phyloP scores from a whole-genome alignment of 2,329 filamentous ascomycete genomes.

The Verticillium albo-atrum region DNA sequence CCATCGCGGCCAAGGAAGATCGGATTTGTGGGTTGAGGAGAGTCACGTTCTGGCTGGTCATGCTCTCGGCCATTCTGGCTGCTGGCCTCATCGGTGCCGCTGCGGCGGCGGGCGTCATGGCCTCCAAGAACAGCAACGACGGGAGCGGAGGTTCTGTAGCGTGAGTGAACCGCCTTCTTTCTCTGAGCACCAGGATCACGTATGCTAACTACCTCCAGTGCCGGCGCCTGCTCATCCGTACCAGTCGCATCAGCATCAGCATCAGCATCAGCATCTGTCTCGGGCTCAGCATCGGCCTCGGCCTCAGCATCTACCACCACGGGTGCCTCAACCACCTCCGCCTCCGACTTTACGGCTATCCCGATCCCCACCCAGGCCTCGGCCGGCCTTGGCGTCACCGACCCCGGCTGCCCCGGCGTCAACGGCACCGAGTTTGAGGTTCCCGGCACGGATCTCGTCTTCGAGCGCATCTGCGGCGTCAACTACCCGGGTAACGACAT shows the following conservation, averaged over 20 bases:
- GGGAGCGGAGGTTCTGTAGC: background rate
- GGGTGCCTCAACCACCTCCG: background rate
- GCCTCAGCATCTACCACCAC: background rate
- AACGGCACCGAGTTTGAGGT: slow-evolving; percentile 12
- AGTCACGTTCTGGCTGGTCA: slow-evolving; percentile 4
- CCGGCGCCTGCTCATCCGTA: too few relatives aligned
- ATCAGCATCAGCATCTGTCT: background rate
- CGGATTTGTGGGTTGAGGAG: slow-evolving; percentile 5
- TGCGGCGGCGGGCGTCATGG: slow-evolving; percentile 2
- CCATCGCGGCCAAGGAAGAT: background rate
- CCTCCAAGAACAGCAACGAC: background rate
- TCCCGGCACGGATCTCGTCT: slow-evolving; percentile 13
- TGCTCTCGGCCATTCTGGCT: slow-evolving; percentile 5
- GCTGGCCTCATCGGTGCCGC: slow-evolving; percentile 8
- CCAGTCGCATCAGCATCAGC: too few relatives aligned
- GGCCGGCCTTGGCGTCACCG: slow-evolving; percentile 1
- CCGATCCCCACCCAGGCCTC: slow-evolving; percentile 4
- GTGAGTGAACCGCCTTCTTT: background rate
- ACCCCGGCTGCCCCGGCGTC: slow-evolving; percentile 1
- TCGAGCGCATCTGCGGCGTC: slow-evolving; percentile 12
- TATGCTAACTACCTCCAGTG: too few relatives aligned
- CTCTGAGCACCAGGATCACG: too few relatives aligned
- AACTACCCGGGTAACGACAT: slow-evolving; percentile 14
- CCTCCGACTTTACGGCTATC: slow-evolving; percentile 3
- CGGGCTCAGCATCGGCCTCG: background rate